A percentile compares a stretch with the other conserved stretches of the same genome.
These are phyloP conservation scores for Drechslera avenae DNA, from an alignment of 2,329 filamentous ascomycete genomes.

Conservation along the genomic window DNA sequence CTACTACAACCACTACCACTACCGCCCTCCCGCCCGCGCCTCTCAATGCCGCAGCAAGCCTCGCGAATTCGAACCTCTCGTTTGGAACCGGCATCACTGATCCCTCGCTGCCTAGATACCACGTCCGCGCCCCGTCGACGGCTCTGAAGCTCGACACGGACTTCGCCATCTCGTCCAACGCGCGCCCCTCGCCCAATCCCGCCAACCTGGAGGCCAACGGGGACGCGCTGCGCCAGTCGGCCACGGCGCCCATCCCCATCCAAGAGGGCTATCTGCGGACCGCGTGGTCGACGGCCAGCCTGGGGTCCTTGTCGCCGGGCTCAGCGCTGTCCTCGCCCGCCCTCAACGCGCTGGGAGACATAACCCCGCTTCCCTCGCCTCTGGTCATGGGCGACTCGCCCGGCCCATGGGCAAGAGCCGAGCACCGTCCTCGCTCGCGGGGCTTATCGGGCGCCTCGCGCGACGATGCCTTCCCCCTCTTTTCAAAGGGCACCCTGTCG, in stretches of 20 bases:
- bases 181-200: constrained; percentile 25
- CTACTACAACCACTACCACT: too few relatives aligned
- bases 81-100: constrained; percentile 12
- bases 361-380: constrained; percentile 60
- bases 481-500: constrained; percentile 41
- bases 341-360: constrained; percentile 55
- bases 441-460: constrained; percentile 38
- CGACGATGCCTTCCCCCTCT: constrained; percentile 41
- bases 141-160: constrained; percentile 37
- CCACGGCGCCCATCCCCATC: constrained; percentile 48
- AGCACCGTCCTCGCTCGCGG: constrained; percentile 42
- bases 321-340: constrained; percentile 56
- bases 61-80: constrained; percentile 32
- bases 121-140: constrained; percentile 33
- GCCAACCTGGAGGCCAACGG: constrained; percentile 41
- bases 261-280: constrained; percentile 46
- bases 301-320: constrained; percentile 53
- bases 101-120: constrained; percentile 28
- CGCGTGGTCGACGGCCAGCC: constrained; percentile 51
- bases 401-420: constrained; percentile 49
- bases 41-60: constrained; percentile 28
- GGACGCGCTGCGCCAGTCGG: constrained; percentile 39
- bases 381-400: constrained; percentile 51
- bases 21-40: constrained; percentile 19
- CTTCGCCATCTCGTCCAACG: constrained; percentile 38